These are phyloP conservation scores for Malassezia vespertilionis DNA, from an alignment of 1,284 basidiomycete genomes.

Conservation along the genomic window DNA sequence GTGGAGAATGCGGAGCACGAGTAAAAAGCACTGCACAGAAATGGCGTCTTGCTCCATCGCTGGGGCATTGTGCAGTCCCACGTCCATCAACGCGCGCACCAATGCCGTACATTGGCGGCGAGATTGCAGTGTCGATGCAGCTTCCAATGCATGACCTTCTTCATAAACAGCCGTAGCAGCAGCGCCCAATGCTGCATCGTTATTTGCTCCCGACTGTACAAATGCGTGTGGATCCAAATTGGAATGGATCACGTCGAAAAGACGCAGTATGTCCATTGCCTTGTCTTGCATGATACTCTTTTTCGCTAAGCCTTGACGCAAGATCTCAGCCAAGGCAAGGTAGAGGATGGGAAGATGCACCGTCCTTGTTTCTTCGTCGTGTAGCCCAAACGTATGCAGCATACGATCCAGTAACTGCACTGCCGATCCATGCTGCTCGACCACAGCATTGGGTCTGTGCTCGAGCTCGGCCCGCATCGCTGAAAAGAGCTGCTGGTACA, in stretches of 20 bases:
- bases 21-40: background rate
- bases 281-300: background rate
- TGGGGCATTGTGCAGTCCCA: conserved; percentile 13
- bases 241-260: background rate
- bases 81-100: conserved; percentile 15
- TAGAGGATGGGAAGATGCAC: conserved; percentile 59
- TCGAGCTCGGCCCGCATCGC: conserved; percentile 50
- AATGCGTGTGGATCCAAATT: background rate
- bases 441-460: conserved; percentile 18
- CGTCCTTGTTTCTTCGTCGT: conserved; percentile 69
- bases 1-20: conserved; percentile 3
- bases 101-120: conserved; percentile 14
- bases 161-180: background rate
- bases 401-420: conserved; percentile 55
- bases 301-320: background rate
- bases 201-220: background rate
- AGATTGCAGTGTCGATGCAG: conserved; percentile 17
- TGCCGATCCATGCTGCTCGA: conserved; percentile 7
- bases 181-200: background rate
- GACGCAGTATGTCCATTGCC: background rate
- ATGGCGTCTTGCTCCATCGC: background rate
- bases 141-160: background rate
- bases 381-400: conserved; percentile 58
- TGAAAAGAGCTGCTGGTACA: conserved; percentile 68
- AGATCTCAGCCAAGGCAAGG: background rate